Evolutionary conservation across 2,329 filamentous ascomycete species (phyloP), one percentile per base, ranked within the genome.

Genomic region (Neophaeococcomyces mojaviensis): DNA sequence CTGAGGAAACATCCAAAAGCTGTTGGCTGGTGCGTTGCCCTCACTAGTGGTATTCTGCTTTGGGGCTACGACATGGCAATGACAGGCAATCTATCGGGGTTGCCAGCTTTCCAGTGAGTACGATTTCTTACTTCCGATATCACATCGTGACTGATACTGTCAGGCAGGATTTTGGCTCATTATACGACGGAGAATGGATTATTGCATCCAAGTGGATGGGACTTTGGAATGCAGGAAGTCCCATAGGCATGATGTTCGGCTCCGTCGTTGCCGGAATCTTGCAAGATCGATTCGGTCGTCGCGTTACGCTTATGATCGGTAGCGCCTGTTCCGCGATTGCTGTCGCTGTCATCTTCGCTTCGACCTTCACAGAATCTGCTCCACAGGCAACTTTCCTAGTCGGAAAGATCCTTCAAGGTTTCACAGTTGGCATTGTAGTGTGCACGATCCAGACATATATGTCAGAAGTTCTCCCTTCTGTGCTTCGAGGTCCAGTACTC

Each of bases 401-500:
- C 2, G 71, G 68, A 31, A 71, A 73, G 48, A 60, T 69, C 15
- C 54, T 71, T n/a, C 68, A 73, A 46, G 71, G 72, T 7, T 55
- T 66, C 40, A 62, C 68, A 1, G 65, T 73, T 31, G 72, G 72
- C 12, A 64, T 69, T 39, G 60, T 71, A 44, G 67, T 69, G 59
- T 60, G 64, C 31, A 64, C 65, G 4, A 61, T 63, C 4, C 63
- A 69, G 48, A 74, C 72, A 0, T 75, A 74, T 59, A 65, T 74
- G 51, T 74, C 71, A 10, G 72, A 76, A 50, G 67, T 72, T 15
- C 57, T 70, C 1, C 71, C 73, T 0, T 62, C 67, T 0, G 61
- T 58, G 2, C 61, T 76, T 6, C 64, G 73, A 24, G 73, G 69
- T 2, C 66, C 72, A 0, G 63, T 68, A 2, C 66, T 76, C 55